A percentile compares a stretch with the other conserved stretches of the same genome.
phyloP scores from a whole-genome alignment of 2,329 filamentous ascomycete species.

The Talaromyces rugulosus region DNA sequence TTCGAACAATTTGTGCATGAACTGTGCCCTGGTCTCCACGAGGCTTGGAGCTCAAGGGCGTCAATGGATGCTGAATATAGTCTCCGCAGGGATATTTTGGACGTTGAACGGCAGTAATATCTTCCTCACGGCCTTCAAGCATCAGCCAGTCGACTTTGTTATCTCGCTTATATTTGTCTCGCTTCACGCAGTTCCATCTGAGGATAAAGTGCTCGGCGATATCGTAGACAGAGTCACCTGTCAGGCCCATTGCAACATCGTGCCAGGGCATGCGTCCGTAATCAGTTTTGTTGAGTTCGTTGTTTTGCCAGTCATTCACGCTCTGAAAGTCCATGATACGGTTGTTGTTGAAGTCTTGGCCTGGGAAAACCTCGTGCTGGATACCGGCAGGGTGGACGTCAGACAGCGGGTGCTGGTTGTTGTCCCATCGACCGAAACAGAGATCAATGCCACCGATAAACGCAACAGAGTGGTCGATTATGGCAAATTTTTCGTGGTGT shows the following conservation, averaged over 20 bases:
- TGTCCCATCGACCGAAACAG: constrained; percentile 94
- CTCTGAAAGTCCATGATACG: constrained; percentile 92
- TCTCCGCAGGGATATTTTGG: constrained; percentile 86
- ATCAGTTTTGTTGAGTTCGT: constrained; percentile 85
- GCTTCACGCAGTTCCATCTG: constrained; percentile 94
- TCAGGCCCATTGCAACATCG: constrained; percentile 63
- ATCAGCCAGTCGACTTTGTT: constrained; percentile 64
- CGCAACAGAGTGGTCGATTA: constrained; percentile 84
- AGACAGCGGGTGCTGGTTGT: constrained; percentile 74
- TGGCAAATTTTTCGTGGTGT: constrained; percentile 96
- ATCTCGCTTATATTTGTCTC: constrained; percentile 95
- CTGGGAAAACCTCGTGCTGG: constrained; percentile 80
- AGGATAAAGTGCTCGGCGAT: constrained; percentile 94
- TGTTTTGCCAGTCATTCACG: constrained; percentile 87
- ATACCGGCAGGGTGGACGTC: constrained; percentile 85
- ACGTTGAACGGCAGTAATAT: constrained; percentile 65
- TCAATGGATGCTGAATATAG: constrained; percentile 76
- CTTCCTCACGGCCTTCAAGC: constrained; percentile 60
- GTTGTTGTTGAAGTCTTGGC: constrained; percentile 98
- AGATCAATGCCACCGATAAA: constrained; percentile 94
- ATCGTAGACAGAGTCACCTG: constrained; percentile 85
- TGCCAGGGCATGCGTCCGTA: constrained; percentile 89
- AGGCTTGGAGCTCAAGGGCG: constrained; percentile 56
- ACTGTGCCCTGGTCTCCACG: constrained; percentile 65
- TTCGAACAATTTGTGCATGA: constrained; percentile 80